Conservation (phyloP, 345 rosid genomes). For the Moricandia arvensis region DNA sequence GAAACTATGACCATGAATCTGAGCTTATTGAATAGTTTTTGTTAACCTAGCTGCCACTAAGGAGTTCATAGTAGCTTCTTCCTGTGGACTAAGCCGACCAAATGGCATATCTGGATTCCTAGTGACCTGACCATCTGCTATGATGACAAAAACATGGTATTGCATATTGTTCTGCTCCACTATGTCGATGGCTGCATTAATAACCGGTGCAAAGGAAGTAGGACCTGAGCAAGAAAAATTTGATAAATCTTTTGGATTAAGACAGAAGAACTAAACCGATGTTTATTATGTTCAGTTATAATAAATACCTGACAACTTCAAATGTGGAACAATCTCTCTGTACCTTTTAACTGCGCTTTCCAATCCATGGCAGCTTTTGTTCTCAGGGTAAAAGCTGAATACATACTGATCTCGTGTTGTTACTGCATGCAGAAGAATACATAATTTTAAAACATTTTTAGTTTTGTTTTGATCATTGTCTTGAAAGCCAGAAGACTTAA, state of each 20-base stretch:
- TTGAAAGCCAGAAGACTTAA: neutral
- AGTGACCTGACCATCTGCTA: constrained; percentile 98
- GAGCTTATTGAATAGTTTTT: constrained; percentile 1
- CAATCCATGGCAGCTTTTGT: constrained; percentile 65
- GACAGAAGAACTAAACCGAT: neutral
- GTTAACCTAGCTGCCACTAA: constrained; percentile 88
- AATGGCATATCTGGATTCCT: constrained; percentile 56
- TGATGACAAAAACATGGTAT: constrained; percentile 86
- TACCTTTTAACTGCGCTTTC: constrained; percentile 76
- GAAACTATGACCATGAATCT: neutral
- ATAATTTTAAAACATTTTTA: neutral
- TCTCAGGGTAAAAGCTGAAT: constrained; percentile 75
- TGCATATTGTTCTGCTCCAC: constrained; percentile 69
- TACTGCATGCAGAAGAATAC: constrained; percentile 40
- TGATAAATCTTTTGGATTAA: neutral
- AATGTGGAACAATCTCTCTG: constrained; percentile 67
- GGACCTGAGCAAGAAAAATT: constrained; percentile 52
- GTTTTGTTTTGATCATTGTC: neutral
- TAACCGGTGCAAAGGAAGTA: constrained; percentile 89
- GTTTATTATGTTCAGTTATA: neutral
- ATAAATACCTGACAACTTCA: constrained; percentile 70
- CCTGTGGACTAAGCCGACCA: constrained; percentile 77
- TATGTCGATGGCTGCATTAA: constrained; percentile 82
- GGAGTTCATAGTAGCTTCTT: constrained; percentile 77
- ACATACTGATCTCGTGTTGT: constrained; percentile 73